phyloP scores from a whole-genome alignment of 2,329 filamentous ascomycete species.

The Macrophomina tecta region DNA sequence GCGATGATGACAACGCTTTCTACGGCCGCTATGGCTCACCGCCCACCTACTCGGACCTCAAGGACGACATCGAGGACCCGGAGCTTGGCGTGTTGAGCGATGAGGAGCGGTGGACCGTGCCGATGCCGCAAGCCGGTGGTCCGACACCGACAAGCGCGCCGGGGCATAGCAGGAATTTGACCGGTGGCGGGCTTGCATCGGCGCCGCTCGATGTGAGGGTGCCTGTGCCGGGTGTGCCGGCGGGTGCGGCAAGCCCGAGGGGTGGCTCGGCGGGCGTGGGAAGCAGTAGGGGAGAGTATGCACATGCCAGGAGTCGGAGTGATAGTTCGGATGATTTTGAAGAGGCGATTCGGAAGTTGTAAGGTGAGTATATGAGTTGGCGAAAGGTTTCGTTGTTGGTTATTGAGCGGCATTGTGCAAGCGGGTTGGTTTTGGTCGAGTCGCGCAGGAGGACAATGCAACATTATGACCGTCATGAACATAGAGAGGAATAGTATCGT shows the following conservation, averaged over 20 bases:
- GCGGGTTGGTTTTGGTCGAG: background rate
- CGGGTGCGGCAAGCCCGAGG: background rate
- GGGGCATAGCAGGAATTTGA: constrained; percentile 8
- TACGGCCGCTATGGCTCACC: constrained; percentile 22
- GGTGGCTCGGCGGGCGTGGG: background rate
- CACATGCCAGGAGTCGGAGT: constrained; percentile 8
- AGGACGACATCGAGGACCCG: constrained; percentile 15
- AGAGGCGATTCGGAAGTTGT: constrained; percentile 17
- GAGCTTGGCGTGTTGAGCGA: constrained; percentile 22
- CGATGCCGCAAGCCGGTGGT: background rate
- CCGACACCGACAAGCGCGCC: background rate
- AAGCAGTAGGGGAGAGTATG: constrained; percentile 9
- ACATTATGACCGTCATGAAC: background rate
- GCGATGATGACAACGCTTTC: constrained; percentile 18
- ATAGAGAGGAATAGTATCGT: background rate
- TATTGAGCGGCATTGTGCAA: background rate
- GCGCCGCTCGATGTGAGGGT: constrained; percentile 17
- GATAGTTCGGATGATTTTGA: constrained; percentile 13
- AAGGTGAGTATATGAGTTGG: background rate
- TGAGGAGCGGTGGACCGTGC: constrained; percentile 18
- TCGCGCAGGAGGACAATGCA: background rate
- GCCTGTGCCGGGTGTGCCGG: constrained; percentile 22
- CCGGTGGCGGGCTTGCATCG: constrained; percentile 9
- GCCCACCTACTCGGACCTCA: constrained; percentile 18
- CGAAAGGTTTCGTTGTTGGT: background rate